Evolutionary conservation across 2,329 filamentous ascomycete species (phyloP).

Genomic region (Fusarium sulawesiense): DNA sequence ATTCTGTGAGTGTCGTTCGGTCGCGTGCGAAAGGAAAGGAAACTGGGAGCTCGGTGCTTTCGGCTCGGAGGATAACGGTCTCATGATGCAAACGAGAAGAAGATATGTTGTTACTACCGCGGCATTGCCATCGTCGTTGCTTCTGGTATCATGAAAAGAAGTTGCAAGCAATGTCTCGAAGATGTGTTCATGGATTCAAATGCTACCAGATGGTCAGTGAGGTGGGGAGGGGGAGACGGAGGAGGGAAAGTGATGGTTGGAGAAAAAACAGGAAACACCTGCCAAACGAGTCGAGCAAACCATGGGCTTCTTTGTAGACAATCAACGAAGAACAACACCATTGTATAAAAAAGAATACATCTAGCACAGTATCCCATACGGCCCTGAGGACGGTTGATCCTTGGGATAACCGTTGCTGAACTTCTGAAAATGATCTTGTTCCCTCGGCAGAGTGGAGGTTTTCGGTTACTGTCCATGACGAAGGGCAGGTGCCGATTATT

Average conservation of each 20-base stretch:
- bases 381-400: slow-evolving; percentile 13
- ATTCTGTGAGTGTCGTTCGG: slow-evolving; percentile 1
- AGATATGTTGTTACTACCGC: neutral
- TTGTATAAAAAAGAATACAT: slow-evolving; percentile 21
- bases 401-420: slow-evolving; percentile 24
- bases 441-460: slow-evolving; percentile 48
- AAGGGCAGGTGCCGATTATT: slow-evolving; percentile 48
- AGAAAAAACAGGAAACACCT: neutral
- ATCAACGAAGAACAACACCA: neutral
- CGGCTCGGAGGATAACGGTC: slow-evolving; percentile 21
- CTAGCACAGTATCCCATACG: slow-evolving; percentile 39
- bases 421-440: slow-evolving; percentile 26
- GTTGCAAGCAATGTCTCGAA: neutral
- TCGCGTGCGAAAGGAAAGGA: slow-evolving; percentile 22
- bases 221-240: slow-evolving; percentile 21
- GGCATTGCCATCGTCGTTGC: neutral
- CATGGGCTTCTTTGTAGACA: neutral
- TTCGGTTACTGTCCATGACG: slow-evolving; percentile 48
- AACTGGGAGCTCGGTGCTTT: slow-evolving; percentile 30
- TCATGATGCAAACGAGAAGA: slow-evolving; percentile 17
- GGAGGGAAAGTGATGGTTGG: slow-evolving; percentile 12
- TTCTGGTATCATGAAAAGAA: neutral
- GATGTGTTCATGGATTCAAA: slow-evolving; percentile 16
- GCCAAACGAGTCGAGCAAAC: slow-evolving; percentile 7
- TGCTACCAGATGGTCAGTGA: neutral